phyloP scores from a whole-genome alignment of 345 rosid genomes.

The Erucastrum elatum region DNA sequence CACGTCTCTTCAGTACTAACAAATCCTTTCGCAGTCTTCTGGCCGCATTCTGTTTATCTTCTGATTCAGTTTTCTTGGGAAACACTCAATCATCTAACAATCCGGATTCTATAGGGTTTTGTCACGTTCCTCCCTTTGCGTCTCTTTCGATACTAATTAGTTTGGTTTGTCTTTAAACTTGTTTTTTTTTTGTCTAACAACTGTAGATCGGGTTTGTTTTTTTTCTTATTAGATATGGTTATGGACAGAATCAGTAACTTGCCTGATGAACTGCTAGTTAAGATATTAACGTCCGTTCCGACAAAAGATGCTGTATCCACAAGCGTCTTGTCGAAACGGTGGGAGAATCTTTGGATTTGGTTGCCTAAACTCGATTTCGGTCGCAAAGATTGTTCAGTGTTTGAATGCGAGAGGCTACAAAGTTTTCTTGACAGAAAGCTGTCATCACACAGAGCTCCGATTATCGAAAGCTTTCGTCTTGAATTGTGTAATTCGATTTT shows the following conservation, averaged over 20 bases:
- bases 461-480: background rate
- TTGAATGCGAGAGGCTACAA: background rate
- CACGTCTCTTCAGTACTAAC: background rate
- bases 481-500: background rate
- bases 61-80: background rate
- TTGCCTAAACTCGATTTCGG: background rate
- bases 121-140: background rate
- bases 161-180: background rate
- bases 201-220: too few relatives aligned
- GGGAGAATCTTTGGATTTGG: background rate
- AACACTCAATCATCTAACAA: background rate
- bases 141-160: background rate
- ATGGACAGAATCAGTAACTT: background rate
- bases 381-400: background rate
- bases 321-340: background rate
- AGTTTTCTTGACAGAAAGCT: background rate
- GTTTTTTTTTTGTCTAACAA: too few relatives aligned
- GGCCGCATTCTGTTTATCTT: background rate
- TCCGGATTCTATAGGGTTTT: background rate
- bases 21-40: background rate
- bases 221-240: background rate
- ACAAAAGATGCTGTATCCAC: background rate
- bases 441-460: background rate
- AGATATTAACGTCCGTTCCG: background rate
- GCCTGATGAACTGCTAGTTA: background rate